These are phyloP conservation scores for Colletotrichum aenigma DNA, from an alignment of 2,329 filamentous ascomycete genomes.

Conservation along the genomic window DNA sequence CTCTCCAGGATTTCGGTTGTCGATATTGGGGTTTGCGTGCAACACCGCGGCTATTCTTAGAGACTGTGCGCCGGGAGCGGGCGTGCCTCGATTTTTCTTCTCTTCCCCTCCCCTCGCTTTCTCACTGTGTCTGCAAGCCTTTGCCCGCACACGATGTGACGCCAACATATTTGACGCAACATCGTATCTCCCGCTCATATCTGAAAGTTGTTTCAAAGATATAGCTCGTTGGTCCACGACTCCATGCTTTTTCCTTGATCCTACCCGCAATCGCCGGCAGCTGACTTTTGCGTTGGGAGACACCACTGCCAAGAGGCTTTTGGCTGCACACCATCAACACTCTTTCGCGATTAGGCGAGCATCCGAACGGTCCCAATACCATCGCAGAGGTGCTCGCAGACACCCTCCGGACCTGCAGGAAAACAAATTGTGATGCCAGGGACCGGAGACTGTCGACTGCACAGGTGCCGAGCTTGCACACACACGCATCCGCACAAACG, in stretches of 20 bases:
- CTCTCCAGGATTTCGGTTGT: conserved; percentile 21
- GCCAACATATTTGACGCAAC: background rate
- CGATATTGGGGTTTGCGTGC: conserved; percentile 13
- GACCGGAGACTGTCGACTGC: background rate
- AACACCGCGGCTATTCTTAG: conserved; percentile 18
- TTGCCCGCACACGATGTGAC: conserved; percentile 11
- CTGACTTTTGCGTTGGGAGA: background rate
- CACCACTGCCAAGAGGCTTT: background rate
- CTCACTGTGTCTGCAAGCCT: background rate
- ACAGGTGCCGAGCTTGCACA: background rate
- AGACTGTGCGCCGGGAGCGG: background rate
- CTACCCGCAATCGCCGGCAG: background rate
- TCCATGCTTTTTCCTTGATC: background rate
- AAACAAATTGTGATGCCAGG: background rate
- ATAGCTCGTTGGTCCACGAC: background rate
- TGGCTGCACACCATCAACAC: background rate
- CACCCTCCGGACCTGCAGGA: background rate
- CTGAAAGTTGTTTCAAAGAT: background rate
- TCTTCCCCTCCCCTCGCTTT: background rate
- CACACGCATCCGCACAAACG: background rate
- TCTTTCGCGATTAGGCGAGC: background rate
- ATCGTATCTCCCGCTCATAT: background rate
- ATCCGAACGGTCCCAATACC: background rate
- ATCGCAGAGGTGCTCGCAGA: background rate
- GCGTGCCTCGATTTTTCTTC: background rate